Base-by-base conservation (phyloP, 1,284 basidiomycete genomes). In the Malassezia brasiliensis region DNA sequence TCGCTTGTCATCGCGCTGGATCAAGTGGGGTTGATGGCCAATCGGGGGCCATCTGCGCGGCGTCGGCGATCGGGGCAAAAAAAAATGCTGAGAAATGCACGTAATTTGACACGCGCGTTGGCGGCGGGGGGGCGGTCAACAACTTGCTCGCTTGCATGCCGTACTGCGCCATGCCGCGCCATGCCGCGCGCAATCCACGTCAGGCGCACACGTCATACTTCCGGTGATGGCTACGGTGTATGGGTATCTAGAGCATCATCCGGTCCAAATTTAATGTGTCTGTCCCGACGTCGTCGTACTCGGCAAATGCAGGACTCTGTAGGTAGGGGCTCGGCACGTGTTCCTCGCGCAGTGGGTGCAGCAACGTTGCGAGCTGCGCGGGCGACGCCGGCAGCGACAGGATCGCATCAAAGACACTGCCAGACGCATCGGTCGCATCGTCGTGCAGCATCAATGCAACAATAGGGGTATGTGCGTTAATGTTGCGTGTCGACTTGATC, bases 401-500 rank as follows among this genome's bases (percentile, higher is more conserved):
- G 14, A 70, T 63, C 2, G 63, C 66, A 45, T 73, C 67, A 52
- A 73, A 73, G 42, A 90, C 28, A 85, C 66, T 69, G 9, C 66
- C 64, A 10, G 66, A 47, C 19, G 60, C 63, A 34, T 69, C 66
- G 31, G 69, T 40, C 1, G 22, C 10, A 19, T 45, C 46, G 37
- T 28, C 25, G 14, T 9, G 11, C 15, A 59, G 65, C 22, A 76
- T 74, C 20, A 94, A 83, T 51, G 91, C 88, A 51, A 96, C 85
- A 58, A 96, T 90, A n/a, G 84, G 93, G 55, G 85, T 88, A 62
- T 80, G 82, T 42, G 84, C 83, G 68, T 93, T 93, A 79, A 84
- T 87, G 78, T 88, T 88, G 71, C 87, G 87, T n/a, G 89, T 91
- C 67, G 83, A 88, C 79, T 88, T 90, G 79, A 94, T 89, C 77